Evolutionary conservation across 345 rosid species (phyloP), one percentile per base, ranked within the genome.

Genomic region (Melaleuca alternifolia): DNA sequence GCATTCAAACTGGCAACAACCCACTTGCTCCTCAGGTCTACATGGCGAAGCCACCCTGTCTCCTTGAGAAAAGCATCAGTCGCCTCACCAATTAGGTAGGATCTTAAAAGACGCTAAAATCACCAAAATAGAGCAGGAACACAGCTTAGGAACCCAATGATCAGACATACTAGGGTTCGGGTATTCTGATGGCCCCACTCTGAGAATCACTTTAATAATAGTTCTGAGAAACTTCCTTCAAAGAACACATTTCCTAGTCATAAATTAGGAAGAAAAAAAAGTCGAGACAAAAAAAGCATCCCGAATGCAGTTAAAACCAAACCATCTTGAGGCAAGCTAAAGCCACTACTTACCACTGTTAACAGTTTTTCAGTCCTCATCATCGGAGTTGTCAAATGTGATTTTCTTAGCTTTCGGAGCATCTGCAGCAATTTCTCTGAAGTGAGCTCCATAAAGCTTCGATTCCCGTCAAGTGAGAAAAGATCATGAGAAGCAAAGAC

Each of bases 391-490:
- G 85, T 89, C 90, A 33, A 97, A 96, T 57, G 92, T 93, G 54
- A 94, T 96, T 84, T 93, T 96, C 24, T 85, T 97, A 48, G 99
- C 92, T 89, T 97, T 95, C 33, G 98, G 99, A 86, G 99, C 99
- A 93, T 95, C 94, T 21, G 94, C 97, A 46, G 96, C 84, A 51
- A 97, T 94, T 91, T 97, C 99, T 91, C 91, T 95, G 90, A 93
- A 96, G 90, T 96, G 98, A 87, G 98, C 95, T n/a, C 99, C 99
- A 52, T 97, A 96, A 51, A 97, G 91, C 89, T 97, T 96, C 3
- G 99, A 96, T 85, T 97, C 99, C 98, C 95, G 88, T 89, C 89
- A 28, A 52, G 33, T 41, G 13, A 86, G 26, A 18, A 59, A 44
- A 51, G 54, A 10, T 53, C 57, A 48, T 26, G 26, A 44, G n/a